Evolutionary conservation across 805 yeast species (phyloP).

Genomic region (Lipomyces orientalis): DNA sequence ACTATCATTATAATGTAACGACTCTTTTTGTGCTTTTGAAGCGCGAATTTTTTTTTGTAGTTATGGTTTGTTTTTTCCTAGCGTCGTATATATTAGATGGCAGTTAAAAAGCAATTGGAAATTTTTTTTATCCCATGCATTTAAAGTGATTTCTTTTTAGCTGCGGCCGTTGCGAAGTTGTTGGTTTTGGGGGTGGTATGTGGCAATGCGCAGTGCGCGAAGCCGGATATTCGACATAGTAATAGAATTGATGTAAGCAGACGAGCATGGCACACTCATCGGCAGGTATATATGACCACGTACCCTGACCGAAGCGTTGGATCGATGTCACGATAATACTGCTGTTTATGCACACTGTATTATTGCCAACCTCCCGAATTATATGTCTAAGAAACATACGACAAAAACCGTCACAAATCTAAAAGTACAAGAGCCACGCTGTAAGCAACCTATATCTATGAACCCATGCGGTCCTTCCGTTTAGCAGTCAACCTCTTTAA

Average conservation of each 20-base stretch:
- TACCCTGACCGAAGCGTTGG: no score
- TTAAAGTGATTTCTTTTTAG: no score
- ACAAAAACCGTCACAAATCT: background rate
- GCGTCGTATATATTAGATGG: background rate
- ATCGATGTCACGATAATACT: background rate
- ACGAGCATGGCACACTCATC: no score
- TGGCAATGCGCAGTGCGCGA: background rate
- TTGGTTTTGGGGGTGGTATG: background rate
- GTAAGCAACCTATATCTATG: background rate
- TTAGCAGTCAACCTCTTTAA: conserved; percentile 4
- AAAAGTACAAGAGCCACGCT: background rate
- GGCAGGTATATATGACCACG: no score
- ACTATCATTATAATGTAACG: background rate
- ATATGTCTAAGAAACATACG: background rate
- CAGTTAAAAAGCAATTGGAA: background rate
- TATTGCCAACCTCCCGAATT: background rate
- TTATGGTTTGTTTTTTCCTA: background rate
- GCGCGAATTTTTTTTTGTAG: no score
- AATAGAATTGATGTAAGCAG: background rate
- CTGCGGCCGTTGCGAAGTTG: background rate
- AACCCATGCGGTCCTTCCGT: background rate
- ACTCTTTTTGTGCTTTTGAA: background rate
- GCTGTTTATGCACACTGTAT: background rate
- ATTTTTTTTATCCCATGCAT: background rate
- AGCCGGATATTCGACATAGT: background rate